A percentile compares a stretch with the other conserved stretches of the same genome.
These are phyloP conservation scores for Lactarius sanguifluus DNA, from an alignment of 768 basidiomycete species.

Conservation along the genomic window DNA sequence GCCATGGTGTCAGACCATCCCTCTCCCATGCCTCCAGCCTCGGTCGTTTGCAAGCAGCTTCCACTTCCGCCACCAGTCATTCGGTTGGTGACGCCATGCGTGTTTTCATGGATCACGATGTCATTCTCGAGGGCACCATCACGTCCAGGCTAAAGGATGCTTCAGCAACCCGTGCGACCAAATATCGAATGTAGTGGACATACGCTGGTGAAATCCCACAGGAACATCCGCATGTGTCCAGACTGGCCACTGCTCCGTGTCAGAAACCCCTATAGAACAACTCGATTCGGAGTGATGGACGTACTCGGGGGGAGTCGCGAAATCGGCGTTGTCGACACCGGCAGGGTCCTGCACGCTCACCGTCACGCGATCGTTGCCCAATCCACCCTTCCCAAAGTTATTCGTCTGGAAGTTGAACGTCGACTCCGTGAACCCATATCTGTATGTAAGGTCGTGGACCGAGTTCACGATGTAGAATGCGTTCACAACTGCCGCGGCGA, in stretches of 20 bases:
- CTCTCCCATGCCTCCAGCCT: conserved; percentile 69
- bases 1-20: conserved; percentile 58
- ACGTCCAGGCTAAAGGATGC: no score
- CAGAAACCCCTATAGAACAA: no score
- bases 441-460: conserved; percentile 52
- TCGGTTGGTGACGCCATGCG: no score
- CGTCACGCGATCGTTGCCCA: conserved; percentile 50
- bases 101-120: no score
- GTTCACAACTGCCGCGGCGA: conserved; percentile 55
- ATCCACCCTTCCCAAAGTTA: conserved; percentile 54
- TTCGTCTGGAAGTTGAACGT: conserved; percentile 61
- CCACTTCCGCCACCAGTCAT: no score
- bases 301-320: conserved; percentile 46
- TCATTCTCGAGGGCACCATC: no score
- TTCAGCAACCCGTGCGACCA: no score
- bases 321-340: conserved; percentile 47
- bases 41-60: conserved; percentile 51
- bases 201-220: no score
- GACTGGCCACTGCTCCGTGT: no score
- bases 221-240: no score
- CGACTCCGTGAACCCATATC: conserved; percentile 60
- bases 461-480: conserved; percentile 62
- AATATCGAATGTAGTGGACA: no score
- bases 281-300: conserved; percentile 16
- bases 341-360: conserved; percentile 51